phyloP scores from a whole-genome alignment of 2,329 filamentous ascomycete genomes.

The Ascochyta clinopodiicola region DNA sequence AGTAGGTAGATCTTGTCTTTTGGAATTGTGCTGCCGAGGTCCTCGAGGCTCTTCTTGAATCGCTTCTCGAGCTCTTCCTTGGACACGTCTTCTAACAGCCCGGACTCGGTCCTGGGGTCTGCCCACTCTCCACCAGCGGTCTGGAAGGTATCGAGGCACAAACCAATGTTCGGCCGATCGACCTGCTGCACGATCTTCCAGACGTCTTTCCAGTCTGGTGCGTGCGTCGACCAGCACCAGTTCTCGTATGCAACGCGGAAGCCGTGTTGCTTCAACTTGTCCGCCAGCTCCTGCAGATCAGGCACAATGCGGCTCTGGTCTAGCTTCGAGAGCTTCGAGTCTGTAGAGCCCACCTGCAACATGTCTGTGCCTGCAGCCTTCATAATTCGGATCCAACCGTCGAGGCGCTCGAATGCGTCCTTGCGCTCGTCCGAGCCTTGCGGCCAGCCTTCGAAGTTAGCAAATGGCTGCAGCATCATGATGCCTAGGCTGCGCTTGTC shows the following conservation, averaged over 20 bases:
- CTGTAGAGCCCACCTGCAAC: slow-evolving; percentile 70
- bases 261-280: slow-evolving; percentile 61
- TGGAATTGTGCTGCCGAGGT: slow-evolving; percentile 65
- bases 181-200: slow-evolving; percentile 72
- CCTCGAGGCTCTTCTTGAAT: slow-evolving; percentile 62
- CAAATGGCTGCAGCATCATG: slow-evolving; percentile 77
- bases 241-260: slow-evolving; percentile 78
- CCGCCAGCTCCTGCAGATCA: slow-evolving; percentile 66
- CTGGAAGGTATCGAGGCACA: slow-evolving; percentile 82
- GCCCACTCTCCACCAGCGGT: slow-evolving; percentile 75
- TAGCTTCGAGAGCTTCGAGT: slow-evolving; percentile 63
- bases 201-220: slow-evolving; percentile 71
- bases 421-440: slow-evolving; percentile 63
- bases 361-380: slow-evolving; percentile 71
- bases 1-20: slow-evolving; percentile 75
- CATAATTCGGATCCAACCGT: slow-evolving; percentile 76
- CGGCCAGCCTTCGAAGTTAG: slow-evolving; percentile 79
- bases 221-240: slow-evolving; percentile 80
- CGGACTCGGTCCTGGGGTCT: slow-evolving; percentile 70
- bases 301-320: slow-evolving; percentile 60
- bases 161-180: slow-evolving; percentile 69
- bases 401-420: slow-evolving; percentile 67
- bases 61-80: slow-evolving; percentile 56
- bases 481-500: slow-evolving; percentile 63
- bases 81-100: slow-evolving; percentile 60